Evolutionary conservation across 352 stramenopile species (phyloP), one percentile per base, ranked within the genome.

Genomic region (Globisporangium alternatum): DNA sequence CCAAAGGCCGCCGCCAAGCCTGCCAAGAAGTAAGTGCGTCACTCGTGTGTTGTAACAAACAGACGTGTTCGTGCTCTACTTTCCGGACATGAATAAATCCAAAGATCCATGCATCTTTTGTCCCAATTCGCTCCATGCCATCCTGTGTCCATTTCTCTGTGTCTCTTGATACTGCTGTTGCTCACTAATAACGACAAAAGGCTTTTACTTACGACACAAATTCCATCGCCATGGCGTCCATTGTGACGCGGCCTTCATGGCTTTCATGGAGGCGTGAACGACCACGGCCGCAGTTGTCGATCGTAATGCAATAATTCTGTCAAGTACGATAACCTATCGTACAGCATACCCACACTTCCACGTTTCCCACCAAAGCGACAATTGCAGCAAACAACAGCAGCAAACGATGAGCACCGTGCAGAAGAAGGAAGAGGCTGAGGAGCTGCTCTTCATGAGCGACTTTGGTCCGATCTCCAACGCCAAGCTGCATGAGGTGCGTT

Each of bases 11-110:
- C 72, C 43, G 67, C 68, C 41, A 80, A 83, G 72, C 65, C 73
- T 45, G 67, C 75, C 56, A 90, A 90, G 80, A 88, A 93, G 79
- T 93, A 91, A 87, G 56, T 56, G 17, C 22, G 28, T 54, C 5
- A n/a, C 28, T n/a, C 30, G 30, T 60, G 43, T 15, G 51, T 70
- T 43, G 66, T 61, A n/a, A 31, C 12, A 19, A 19, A 35, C 41
- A 45, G 8, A 39, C 37, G n/a, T 43, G 43, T 62, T 65, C 44
- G 35, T 57, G 51, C 33, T 19, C 37, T 21, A 25, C 17, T 35
- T 62, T 69, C 49, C 48, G 48, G 52, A 67, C 48, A 66, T 45
- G 59, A 65, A 65, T 65, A 65, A 65, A 70, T 70, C 58, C 56
- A 66, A 70, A 71, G 62, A 68, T 68, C 63, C 66, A 68, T 57